Percentiles rank a stretch among this genome's conserved stretches.
Conservation (phyloP, 73 alveolate genomes). For the Urostyla sp. region DNA sequence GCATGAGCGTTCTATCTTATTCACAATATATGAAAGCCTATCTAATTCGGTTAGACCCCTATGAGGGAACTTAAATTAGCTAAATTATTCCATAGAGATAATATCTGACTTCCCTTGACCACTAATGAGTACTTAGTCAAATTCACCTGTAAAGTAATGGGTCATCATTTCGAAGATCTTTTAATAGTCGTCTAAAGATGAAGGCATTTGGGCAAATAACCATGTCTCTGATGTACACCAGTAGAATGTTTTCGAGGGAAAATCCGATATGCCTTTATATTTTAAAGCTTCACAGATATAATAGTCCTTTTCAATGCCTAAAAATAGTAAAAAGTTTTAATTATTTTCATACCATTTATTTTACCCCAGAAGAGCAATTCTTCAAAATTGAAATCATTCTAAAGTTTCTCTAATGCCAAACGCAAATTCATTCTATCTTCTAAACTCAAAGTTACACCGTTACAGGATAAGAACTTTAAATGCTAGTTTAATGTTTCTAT, state of each 20-base stretch:
- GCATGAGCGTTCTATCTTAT: slow-evolving; percentile 86
- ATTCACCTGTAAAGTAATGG: slow-evolving; percentile 82
- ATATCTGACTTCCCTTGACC: slow-evolving; percentile 47
- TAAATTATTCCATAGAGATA: not conserved
- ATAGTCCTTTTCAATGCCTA: slow-evolving; percentile 85
- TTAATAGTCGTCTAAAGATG: slow-evolving; percentile 62
- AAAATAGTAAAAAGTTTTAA: not conserved
- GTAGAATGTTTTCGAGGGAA: slow-evolving; percentile 94
- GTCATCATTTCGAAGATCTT: slow-evolving; percentile 74
- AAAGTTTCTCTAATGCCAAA: slow-evolving; percentile 58
- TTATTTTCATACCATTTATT: slow-evolving; percentile 71
- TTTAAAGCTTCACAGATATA: slow-evolving; percentile 91
- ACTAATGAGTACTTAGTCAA: slow-evolving; percentile 68
- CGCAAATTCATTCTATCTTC: slow-evolving; percentile 69
- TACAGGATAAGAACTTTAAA: slow-evolving; percentile 53
- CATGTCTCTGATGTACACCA: slow-evolving; percentile 86
- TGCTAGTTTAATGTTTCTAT: slow-evolving; percentile 29
- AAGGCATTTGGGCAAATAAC: slow-evolving; percentile 78
- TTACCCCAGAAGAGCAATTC: slow-evolving; percentile 89
- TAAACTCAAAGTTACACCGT: slow-evolving; percentile 68
- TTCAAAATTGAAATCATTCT: slow-evolving; percentile 62
- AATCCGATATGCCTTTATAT: slow-evolving; percentile 91
- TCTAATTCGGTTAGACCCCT: slow-evolving; percentile 76
- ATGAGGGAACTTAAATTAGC: slow-evolving; percentile 57
- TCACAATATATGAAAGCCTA: slow-evolving; percentile 85